These are phyloP conservation scores for Wickerhamiella bombiphila DNA, from an alignment of 805 yeast species.

Conservation along the genomic window DNA sequence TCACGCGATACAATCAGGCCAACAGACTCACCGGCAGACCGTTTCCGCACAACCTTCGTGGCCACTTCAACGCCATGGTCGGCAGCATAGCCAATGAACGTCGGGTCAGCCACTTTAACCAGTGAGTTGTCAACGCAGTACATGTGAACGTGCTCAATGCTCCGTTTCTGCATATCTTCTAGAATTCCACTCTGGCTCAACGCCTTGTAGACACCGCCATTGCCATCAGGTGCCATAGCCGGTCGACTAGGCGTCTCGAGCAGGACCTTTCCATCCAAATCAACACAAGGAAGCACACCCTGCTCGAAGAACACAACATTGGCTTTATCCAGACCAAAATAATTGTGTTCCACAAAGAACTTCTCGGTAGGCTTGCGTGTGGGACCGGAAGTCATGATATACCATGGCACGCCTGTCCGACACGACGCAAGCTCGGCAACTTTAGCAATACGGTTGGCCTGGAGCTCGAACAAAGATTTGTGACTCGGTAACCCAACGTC, in stretches of 20 bases:
- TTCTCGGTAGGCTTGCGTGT: conserved; percentile 62
- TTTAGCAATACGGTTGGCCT: conserved; percentile 67
- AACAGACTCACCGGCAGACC: conserved; percentile 74
- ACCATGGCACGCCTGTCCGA: conserved; percentile 49
- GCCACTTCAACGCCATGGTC: conserved; percentile 55
- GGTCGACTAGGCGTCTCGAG: conserved; percentile 40
- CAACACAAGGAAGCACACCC: conserved; percentile 87
- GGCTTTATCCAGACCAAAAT: conserved; percentile 50
- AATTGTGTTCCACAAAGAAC: conserved; percentile 46
- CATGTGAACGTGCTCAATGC: conserved; percentile 83
- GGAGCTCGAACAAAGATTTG: conserved; percentile 79
- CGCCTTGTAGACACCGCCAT: conserved; percentile 91
- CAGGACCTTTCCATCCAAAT: conserved; percentile 56
- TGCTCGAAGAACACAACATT: conserved; percentile 79
- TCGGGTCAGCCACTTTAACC: conserved; percentile 88
- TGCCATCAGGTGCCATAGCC: conserved; percentile 91
- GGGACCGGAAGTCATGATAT: conserved; percentile 89
- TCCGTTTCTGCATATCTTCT: conserved; percentile 49
- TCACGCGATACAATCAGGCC: conserved; percentile 65
- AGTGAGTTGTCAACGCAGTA: conserved; percentile 92
- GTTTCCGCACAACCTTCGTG: conserved; percentile 88
- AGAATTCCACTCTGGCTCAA: conserved; percentile 48
- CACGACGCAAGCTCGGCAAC: conserved; percentile 41
- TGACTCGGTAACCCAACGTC: conserved; percentile 73
- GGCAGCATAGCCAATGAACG: conserved; percentile 73